Evolutionary conservation across 1,284 basidiomycete genomes (phyloP).

Genomic region (Cryptococcus sp.): DNA sequence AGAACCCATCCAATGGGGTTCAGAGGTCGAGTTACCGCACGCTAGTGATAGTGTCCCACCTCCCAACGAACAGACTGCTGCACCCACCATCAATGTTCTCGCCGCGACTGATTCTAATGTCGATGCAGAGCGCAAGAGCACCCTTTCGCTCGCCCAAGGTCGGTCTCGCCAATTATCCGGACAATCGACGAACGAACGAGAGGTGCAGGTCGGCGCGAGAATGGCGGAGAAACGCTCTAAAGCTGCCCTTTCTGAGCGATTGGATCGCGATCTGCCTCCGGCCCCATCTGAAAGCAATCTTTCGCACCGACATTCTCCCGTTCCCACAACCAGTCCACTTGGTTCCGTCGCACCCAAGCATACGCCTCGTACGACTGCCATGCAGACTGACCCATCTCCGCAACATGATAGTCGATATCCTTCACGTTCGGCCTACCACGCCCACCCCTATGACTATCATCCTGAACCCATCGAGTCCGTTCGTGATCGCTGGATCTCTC

Average conservation of each 20-base stretch:
- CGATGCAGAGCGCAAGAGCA: conserved; percentile 13
- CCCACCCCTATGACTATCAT: conserved; percentile 9
- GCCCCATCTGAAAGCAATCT: conserved; percentile 27
- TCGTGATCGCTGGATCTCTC: not conserved
- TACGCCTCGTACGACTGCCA: too few species aligned
- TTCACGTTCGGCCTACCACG: conserved; percentile 4
- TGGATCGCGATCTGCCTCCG: conserved; percentile 34
- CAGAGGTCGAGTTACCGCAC: conserved; percentile 42
- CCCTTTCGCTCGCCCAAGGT: conserved; percentile 10
- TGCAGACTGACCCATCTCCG: not conserved
- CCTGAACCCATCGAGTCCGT: conserved; percentile 3
- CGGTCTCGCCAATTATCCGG: conserved; percentile 3
- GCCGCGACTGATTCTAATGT: conserved; percentile 44
- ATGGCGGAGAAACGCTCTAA: not conserved
- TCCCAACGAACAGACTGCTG: conserved; percentile 9
- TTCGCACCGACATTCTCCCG: conserved; percentile 21
- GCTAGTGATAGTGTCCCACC: conserved; percentile 22
- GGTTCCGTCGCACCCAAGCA: conserved; percentile 1
- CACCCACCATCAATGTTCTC: conserved; percentile 43
- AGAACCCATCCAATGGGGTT: conserved; percentile 35
- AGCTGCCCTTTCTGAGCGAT: conserved; percentile 21
- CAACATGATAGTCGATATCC: not conserved
- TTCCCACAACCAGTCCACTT: conserved; percentile 6
- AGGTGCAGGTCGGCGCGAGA: too few species aligned
- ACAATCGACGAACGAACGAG: too few species aligned